Evolutionary conservation across 768 basidiomycete species (phyloP), one percentile per base, ranked within the genome.

Genomic region (Pleurotus tuber-regium): DNA sequence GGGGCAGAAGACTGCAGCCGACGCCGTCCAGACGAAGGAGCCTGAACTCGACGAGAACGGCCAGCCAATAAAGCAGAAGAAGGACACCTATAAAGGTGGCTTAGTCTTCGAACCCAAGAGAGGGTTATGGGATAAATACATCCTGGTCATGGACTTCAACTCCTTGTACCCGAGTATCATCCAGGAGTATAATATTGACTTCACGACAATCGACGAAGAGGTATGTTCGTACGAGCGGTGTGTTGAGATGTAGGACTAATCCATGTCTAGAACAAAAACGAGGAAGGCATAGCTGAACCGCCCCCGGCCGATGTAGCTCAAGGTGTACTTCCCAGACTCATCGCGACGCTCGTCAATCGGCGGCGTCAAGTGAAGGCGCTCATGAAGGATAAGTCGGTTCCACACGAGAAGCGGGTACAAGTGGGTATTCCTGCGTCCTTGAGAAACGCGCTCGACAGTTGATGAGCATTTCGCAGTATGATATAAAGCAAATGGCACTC

Each of bases 91-190:
- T 74, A 97, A 98, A 70, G 97, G 97, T 66, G 97, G 97, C 68
- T 78, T 98, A 47, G 97, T 99, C 16, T 94, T 99, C 57, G 92
- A 97, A 53, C 97, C 97, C 2, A 95, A 97, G 71, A 78, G 91
- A 49, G 92, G 95, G 9, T 73, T 99, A 33, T 98, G 92, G 91
- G 97, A 98, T 73, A 95, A 86, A 60, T 97, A 78, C 64, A 89
- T 98, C 68, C 79, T 99, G 14, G 97, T 99, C 68, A 99, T 99
- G 97, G 97, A 99, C 68, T 99, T 98, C 84, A 99, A 99, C 70
- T 97, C 94, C 54, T 77, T 99, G 51, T 99, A 99, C 65, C 97
- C 97, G 4, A 94, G 91, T 66, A 99, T 99, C 74, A 99, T 99
- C 42, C 97, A 98, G 63, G 97, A 99, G 74, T 99, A 91, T 65